Evolutionary conservation across 805 yeast genomes (phyloP), one percentile per base, ranked within the genome.

Genomic region (Wickerhamiella musiphila): DNA sequence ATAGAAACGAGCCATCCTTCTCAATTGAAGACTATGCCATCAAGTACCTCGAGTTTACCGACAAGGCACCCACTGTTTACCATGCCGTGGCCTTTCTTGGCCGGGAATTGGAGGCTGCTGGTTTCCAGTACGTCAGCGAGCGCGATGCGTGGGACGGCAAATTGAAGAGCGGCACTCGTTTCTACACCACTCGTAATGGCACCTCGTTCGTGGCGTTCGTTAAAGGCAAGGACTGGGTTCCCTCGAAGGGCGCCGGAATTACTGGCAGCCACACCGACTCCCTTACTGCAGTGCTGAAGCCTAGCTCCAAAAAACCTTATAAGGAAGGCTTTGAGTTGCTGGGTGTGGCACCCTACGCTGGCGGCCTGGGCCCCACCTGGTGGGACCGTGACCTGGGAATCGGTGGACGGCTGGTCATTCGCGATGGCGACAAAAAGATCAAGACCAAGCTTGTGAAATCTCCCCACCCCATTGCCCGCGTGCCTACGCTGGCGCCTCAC

Each of bases 401-500:
- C 39, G 93, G 83, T 31, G 94, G 94, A 28, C 63, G 81, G 37
- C 65, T 81, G 16, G 57, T 78, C 32, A 67, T 70, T 33, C 65
- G 61, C 42, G 53, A 53, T 23, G 52, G 50, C 26, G 55, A 51
- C 18, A 47, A 28, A 23, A 32, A 42, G 3, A 44, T 54, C 36
- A 35, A 43, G 32, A 46, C 57, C 29, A 53, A 53, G 44, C 51
- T 59, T 11, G 59, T 59, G 13, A 49, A 50, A 13, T 42, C 56
- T 19, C 57, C 58, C 7, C 49, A 54, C 38, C 64, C 63, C 14
- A 42, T 81, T 45, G 93, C 84, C 10, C 72, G 72, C 44, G 76
- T 81, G 33, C 92, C 93, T 4, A 66, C 86, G 2, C 61, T 82
- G 48, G 93, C 93, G 5, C 84, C 84, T 3, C 93, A 81, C 57